Conservation (phyloP, 2,329 filamentous ascomycete genomes). For the Immersiporthe knoxdaviesiana region DNA sequence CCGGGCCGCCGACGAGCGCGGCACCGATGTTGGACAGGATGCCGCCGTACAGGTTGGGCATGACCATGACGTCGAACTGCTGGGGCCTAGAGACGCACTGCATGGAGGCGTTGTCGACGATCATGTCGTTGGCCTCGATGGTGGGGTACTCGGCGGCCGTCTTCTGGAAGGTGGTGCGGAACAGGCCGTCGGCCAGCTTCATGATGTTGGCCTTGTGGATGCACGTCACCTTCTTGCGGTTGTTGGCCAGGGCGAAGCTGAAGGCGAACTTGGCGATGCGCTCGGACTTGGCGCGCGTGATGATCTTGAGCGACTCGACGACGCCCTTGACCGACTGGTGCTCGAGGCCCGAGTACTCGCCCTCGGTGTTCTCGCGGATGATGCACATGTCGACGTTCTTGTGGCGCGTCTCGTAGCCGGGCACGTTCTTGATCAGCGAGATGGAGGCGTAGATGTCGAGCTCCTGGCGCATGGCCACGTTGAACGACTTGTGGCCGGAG, state of each 20-base stretch:
- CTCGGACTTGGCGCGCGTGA: slow-evolving; percentile 98
- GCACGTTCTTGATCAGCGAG: slow-evolving; percentile 99
- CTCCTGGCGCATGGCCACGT: slow-evolving; percentile 97
- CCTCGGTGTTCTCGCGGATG: slow-evolving; percentile 99
- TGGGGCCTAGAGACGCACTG: slow-evolving; percentile 95
- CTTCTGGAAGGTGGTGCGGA: slow-evolving; percentile 95
- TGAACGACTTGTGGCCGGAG: slow-evolving; percentile 98
- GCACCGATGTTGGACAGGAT: slow-evolving; percentile 99
- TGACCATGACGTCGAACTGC: slow-evolving; percentile 99
- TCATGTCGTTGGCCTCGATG: slow-evolving; percentile 98
- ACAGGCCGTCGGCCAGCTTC: slow-evolving; percentile 98
- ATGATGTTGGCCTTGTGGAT: slow-evolving; percentile 99
- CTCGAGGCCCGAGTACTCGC: slow-evolving; percentile 98
- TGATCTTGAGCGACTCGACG: slow-evolving; percentile 99
- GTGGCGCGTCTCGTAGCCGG: slow-evolving; percentile 96
- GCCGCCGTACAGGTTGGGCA: slow-evolving; percentile 98
- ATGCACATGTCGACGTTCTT: slow-evolving; percentile 98
- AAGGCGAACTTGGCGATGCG: slow-evolving; percentile 99
- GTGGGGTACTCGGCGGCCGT: slow-evolving; percentile 94
- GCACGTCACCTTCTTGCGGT: slow-evolving; percentile 98
- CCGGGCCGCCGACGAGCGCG: slow-evolving; percentile 93
- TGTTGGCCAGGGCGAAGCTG: slow-evolving; percentile 96
- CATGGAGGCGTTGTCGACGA: slow-evolving; percentile 99
- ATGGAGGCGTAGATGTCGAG: slow-evolving; percentile 99
- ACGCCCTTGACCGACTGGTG: slow-evolving; percentile 96